Base-by-base conservation (phyloP, 2,329 filamentous ascomycete species). In the Colletotrichum spaethianum region DNA sequence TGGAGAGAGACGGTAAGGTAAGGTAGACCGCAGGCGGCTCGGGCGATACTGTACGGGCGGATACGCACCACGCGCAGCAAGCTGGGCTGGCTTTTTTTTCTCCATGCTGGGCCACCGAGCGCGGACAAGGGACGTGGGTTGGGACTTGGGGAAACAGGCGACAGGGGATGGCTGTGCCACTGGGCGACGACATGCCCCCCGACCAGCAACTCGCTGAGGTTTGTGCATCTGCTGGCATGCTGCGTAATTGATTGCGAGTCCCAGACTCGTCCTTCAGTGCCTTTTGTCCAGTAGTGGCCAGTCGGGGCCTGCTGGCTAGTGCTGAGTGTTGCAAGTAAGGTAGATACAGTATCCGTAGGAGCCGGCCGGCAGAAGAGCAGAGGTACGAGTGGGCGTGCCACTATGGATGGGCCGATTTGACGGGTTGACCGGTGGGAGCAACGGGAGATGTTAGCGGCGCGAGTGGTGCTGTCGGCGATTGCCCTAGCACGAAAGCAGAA, bases 401-500 rank as follows among this genome's bases (percentile, higher is more conserved):
- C 14, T 42, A 44, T 67, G 63, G 52, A 65, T 33, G 63, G 64
- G 56, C 64, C 70, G 56, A 56, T 61, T 62, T 71, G 56, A 61
- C 50, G 68, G 68, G 56, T 67, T 67, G 56, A 67, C 63, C 63
- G 67, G 46, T 48, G 59, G 52, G 46, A 53, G 38, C 28, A 50
- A 56, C 31, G 70, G 66, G 59, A 59, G 52, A 48, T 70, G 53
- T 61, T 69, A 72, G 70, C 60, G 65, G 50, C 65, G 48, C 38
- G 42, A 69, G 59, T 63, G 70, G 65, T 70, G 53, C 52, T 63
- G 59, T 42, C 44, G 69, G 55, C 69, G 60, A 72, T 70, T 59
- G 52, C 70, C 53, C 70, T 72, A 70, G 66, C 70, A 61, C 60
- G 26, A 42, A 70, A 59, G 38, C 31, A 64, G 70, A 48, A 31